These are phyloP conservation scores for Ormosia emarginata DNA, from an alignment of 306 rosid species.

Conservation along the genomic window DNA sequence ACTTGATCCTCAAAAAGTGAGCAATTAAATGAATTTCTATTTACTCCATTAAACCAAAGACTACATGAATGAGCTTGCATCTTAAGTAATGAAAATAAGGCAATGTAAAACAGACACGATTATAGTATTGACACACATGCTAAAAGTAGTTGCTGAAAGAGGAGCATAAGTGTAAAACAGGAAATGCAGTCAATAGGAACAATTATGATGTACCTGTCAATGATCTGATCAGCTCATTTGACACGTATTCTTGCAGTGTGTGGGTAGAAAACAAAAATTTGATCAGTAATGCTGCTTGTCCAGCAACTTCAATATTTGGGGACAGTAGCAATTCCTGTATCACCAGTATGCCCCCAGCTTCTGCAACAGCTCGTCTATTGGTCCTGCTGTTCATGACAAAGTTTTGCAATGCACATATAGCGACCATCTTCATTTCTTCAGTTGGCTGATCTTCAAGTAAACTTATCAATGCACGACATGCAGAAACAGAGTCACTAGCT, in stretches of 20 bases:
- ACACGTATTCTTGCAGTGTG: slow-evolving; percentile 91
- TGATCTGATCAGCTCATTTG: slow-evolving; percentile 95
- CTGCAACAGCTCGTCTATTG: slow-evolving; percentile 95
- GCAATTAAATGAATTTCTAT: slow-evolving; percentile 3
- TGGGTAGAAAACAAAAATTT: slow-evolving; percentile 91
- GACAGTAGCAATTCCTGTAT: slow-evolving; percentile 89
- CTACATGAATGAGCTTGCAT: slow-evolving; percentile 8
- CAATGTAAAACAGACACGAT: neutral
- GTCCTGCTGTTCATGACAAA: slow-evolving; percentile 97
- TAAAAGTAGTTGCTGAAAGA: slow-evolving; percentile 13
- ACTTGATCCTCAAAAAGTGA: neutral
- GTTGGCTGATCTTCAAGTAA: slow-evolving; percentile 94
- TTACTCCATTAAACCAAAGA: neutral
- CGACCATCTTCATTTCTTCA: slow-evolving; percentile 94
- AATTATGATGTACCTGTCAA: slow-evolving; percentile 60
- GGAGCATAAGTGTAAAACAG: neutral
- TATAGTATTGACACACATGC: slow-evolving; percentile 15
- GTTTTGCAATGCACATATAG: slow-evolving; percentile 93
- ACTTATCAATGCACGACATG: slow-evolving; percentile 89
- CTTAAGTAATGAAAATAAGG: neutral
- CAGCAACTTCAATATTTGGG: slow-evolving; percentile 69
- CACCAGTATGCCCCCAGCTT: slow-evolving; percentile 96
- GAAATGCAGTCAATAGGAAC: neutral
- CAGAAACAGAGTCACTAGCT: slow-evolving; percentile 83
- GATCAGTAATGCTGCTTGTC: slow-evolving; percentile 85